Percentiles rank a stretch among this genome's conserved stretches.
Evolutionary conservation across 2,329 filamentous ascomycete species (phyloP).

Genomic region (Fusarium sp.): DNA sequence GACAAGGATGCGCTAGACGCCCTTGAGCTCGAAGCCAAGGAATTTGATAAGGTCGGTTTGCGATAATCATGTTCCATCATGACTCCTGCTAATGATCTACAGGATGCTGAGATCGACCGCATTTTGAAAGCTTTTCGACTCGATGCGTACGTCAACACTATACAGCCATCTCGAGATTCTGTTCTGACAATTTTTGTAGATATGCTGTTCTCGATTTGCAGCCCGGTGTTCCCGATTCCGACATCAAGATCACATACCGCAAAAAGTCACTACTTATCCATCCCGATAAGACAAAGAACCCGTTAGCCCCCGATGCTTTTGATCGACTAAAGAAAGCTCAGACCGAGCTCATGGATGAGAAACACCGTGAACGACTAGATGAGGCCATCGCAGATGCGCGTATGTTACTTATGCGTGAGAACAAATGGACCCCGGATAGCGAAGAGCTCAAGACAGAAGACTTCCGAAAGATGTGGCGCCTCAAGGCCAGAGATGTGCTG

Average conservation of each 20-base stretch:
- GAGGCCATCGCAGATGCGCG: conserved; percentile 96
- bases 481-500: conserved; percentile 89
- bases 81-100: conserved; percentile 32
- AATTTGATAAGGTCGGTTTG: conserved; percentile 81
- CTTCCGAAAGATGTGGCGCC: conserved; percentile 87
- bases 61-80: conserved; percentile 34
- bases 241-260: conserved; percentile 95
- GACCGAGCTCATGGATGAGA: conserved; percentile 91
- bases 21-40: conserved; percentile 86
- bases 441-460: conserved; percentile 85
- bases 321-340: conserved; percentile 97
- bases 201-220: conserved; percentile 97
- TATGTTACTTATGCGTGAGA: conserved; percentile 92
- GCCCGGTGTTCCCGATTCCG: conserved; percentile 92
- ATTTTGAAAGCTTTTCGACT: conserved; percentile 90
- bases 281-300: conserved; percentile 96
- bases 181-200: conserved; percentile 54
- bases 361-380: conserved; percentile 85
- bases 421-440: conserved; percentile 91
- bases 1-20: conserved; percentile 82
- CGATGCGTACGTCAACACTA: conserved; percentile 60
- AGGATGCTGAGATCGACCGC: conserved; percentile 96
- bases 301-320: conserved; percentile 91
- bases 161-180: background rate
- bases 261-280: conserved; percentile 99